Conservation (phyloP, 768 basidiomycete species). For the Tylopilus intermedius region DNA sequence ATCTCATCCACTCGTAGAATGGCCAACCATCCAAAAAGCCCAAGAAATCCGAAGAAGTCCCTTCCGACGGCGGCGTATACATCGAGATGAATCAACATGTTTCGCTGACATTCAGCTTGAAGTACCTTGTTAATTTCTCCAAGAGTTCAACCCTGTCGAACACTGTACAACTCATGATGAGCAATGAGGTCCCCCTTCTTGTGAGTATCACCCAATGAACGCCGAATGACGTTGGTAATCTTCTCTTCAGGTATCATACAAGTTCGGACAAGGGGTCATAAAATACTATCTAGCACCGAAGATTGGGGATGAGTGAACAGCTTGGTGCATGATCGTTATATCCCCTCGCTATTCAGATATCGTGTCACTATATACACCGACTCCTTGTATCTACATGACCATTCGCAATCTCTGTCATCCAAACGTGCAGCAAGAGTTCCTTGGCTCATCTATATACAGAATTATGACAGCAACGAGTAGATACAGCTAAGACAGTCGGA, state of each 20-base stretch:
- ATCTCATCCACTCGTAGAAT: slow-evolving; percentile 10
- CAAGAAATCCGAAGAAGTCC: slow-evolving; percentile 57
- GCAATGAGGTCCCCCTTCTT: slow-evolving; percentile 85
- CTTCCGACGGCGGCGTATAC: slow-evolving; percentile 52
- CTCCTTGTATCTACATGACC: slow-evolving; percentile 14
- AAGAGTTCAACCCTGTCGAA: slow-evolving; percentile 76
- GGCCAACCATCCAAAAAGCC: slow-evolving; percentile 49
- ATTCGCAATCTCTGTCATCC: not conserved
- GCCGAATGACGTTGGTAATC: not conserved
- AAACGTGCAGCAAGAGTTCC: not conserved
- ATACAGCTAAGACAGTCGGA: slow-evolving; percentile 10
- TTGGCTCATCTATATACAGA: not conserved
- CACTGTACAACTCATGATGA: slow-evolving; percentile 81
- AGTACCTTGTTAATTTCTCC: slow-evolving; percentile 95
- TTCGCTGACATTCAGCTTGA: slow-evolving; percentile 88
- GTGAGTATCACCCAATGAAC: slow-evolving; percentile 38
- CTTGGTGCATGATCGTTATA: slow-evolving; percentile 1
- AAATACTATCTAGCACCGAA: slow-evolving; percentile 96
- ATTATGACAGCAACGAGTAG: slow-evolving; percentile 11
- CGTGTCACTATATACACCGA: slow-evolving; percentile 11
- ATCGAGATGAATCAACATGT: slow-evolving; percentile 91
- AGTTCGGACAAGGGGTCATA: slow-evolving; percentile 84
- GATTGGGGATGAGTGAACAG: slow-evolving; percentile 72
- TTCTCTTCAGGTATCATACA: slow-evolving; percentile 67
- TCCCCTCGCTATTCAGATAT: slow-evolving; percentile 9